Base-by-base conservation (phyloP, 495 filamentous ascomycete genomes). In the Articulospora tetracladia region DNA sequence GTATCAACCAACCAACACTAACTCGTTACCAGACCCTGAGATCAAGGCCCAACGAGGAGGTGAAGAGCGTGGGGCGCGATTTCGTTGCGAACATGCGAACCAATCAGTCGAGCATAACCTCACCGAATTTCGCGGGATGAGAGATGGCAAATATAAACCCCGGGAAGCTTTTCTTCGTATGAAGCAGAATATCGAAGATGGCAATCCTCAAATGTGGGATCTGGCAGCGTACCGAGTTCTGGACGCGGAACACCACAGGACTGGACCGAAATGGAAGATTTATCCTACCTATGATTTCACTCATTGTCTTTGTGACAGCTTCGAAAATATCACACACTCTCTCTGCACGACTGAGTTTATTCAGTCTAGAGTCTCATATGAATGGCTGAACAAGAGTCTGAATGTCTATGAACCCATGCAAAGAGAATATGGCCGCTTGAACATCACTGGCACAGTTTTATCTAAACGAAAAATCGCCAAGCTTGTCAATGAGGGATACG, bases 131-230 rank as follows among this genome's bases (percentile, higher is more conserved):
- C 79, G 91, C 51, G 90, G 83, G 24, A 98, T 98, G 94, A 77
- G 86, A 22, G 91, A 93, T 70, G 95, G 94, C 23, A 86, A 90
- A 70, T 98, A 97, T 72, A 86, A 88, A 69, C 89, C 94, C 1
- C 83, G 86, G 64, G 89, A 91, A 66, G 94, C 92, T 2, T 91
- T 90, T 63, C 74, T 98, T 48, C 86, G 94, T 55, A 96, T 98
- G 93, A 96, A 96, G 73, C 92, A 89, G 76, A 81, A 88, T 69
- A 77, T 77, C 60, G 71, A 66, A 55, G 70, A 77, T 44, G 70
- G 75, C 36, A 79, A 78, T 55, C 72, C 74, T 49, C 77, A 81
- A 66, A 83, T 84, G 75, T 86, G 79, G 79, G 75, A 84, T 64
- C 61, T 91, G 64, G 81, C 86, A 28, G 88, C 90, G 63, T 92